Evolutionary conservation across 2,329 filamentous ascomycete genomes (phyloP), one percentile per base, ranked within the genome.

Genomic region (Colletotrichum gigasporum): DNA sequence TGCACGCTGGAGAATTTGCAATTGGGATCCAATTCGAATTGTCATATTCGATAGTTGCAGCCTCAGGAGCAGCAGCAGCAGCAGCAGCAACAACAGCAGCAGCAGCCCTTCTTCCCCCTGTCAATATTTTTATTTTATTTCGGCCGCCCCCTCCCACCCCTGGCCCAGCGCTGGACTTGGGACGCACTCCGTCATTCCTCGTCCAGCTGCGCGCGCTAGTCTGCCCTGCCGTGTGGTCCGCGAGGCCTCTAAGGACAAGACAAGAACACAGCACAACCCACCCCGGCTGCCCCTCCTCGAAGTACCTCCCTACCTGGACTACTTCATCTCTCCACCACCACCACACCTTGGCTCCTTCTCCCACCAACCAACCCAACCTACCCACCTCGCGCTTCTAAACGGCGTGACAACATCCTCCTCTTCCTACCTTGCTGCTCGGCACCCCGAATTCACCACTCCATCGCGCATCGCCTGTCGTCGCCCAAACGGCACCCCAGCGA

Each of bases 101-200:
- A 26, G 34, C 32, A 12, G 20, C 34, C 18, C 14, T 28, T 18
- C 48, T 22, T 42, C 16, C 20, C 35, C 44, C 26, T 24, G 14
- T 32, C 5, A 12, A 24, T 42, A n/a, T 14, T 22, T 57, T 26
- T 7, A 5, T 30, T 50, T 47, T 24, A 35, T 12, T 14, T 22
- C 34, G 11, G 7, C 26, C 35, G n/a, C 3, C 18, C 39, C 10
- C 48, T 22, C 26, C 41, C 30, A 26, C 39, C 8, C 53, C 16
- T 51, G 53, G 42, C 20, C 42, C 42, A 26, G 47, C 16, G 37
- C 48, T 48, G 56, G 55, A 64, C 41, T 64, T 64, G 61, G 56
- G 61, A 64, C 48, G 42, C 48, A 64, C 61, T 64, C 61, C 61
- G 61, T 64, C 61, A 64, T 64, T 61, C 42, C 61, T 64, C 50